Conservation (phyloP, 805 yeast species). For the Teunomyces pallodes region DNA sequence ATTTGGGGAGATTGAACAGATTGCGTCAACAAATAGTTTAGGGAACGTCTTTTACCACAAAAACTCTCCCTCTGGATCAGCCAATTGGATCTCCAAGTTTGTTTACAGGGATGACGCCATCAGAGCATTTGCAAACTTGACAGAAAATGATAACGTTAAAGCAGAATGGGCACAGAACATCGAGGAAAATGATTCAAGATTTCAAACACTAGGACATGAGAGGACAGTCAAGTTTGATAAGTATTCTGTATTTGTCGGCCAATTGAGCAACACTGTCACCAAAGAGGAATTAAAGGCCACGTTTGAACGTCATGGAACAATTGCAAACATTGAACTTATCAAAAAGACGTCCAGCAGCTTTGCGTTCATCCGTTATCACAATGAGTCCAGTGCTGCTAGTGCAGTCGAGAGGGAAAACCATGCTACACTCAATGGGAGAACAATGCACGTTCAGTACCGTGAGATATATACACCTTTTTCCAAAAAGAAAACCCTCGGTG, state of each 20-base stretch:
- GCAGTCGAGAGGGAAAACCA: slow-evolving; percentile 88
- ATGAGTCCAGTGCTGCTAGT: slow-evolving; percentile 74
- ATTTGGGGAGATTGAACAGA: slow-evolving; percentile 77
- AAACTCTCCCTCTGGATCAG: slow-evolving; percentile 19
- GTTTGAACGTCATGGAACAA: slow-evolving; percentile 66
- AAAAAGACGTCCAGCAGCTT: slow-evolving; percentile 52
- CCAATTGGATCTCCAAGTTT: slow-evolving; percentile 73
- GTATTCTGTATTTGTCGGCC: slow-evolving; percentile 77
- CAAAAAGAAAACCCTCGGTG: slow-evolving; percentile 2
- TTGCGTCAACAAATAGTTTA: slow-evolving; percentile 41
- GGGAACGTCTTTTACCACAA: slow-evolving; percentile 21
- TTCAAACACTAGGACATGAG: slow-evolving; percentile 25
- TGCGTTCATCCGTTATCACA: slow-evolving; percentile 68
- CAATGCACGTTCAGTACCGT: slow-evolving; percentile 83
- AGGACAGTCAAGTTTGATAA: slow-evolving; percentile 48
- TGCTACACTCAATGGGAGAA: slow-evolving; percentile 64
- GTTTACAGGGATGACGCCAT: slow-evolving; percentile 86
- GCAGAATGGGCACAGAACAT: slow-evolving; percentile 89
- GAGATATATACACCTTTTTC: slow-evolving; percentile 39
- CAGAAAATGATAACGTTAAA: slow-evolving; percentile 51
- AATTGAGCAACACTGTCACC: slow-evolving; percentile 53
- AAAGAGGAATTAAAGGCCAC: slow-evolving; percentile 55
- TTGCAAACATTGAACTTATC: slow-evolving; percentile 54
- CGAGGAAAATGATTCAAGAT: slow-evolving; percentile 27
- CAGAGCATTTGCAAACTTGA: slow-evolving; percentile 71